phyloP scores from a whole-genome alignment of 1,284 basidiomycete genomes.

The Ustanciosporium gigantosporum region DNA sequence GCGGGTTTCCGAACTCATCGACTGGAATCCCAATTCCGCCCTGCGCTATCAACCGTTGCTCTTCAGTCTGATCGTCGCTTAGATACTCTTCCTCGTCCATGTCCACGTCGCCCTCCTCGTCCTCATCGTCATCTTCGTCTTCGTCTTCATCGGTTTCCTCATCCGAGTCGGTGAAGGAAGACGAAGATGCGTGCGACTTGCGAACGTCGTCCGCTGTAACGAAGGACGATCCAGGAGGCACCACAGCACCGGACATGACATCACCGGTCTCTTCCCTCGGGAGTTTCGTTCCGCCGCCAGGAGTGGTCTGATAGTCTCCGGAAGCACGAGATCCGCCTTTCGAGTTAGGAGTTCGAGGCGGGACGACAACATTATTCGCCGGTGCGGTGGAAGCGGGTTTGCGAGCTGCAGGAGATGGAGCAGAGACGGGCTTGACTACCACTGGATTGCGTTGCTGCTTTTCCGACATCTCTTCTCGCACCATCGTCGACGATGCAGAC shows the following conservation, averaged over 20 bases:
- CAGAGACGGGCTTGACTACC: neutral
- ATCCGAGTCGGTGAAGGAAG: slow-evolving; percentile 3
- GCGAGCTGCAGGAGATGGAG: too few relatives aligned
- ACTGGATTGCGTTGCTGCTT: slow-evolving; percentile 10
- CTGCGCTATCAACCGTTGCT: slow-evolving; percentile 75
- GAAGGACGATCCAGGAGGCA: slow-evolving; percentile 72
- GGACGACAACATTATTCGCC: slow-evolving; percentile 1
- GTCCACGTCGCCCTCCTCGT: slow-evolving; percentile 60
- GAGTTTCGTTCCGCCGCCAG: slow-evolving; percentile 55
- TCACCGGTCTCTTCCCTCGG: slow-evolving; percentile 68
- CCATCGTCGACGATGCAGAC: slow-evolving; percentile 11
- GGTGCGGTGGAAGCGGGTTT: neutral
- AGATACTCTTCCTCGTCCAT: slow-evolving; percentile 63
- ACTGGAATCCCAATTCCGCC: slow-evolving; percentile 82
- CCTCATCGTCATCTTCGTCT: slow-evolving; percentile 38
- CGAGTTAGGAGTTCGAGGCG: slow-evolving; percentile 16
- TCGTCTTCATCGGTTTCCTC: slow-evolving; percentile 3
- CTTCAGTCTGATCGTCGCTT: slow-evolving; percentile 71
- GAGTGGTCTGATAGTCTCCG: slow-evolving; percentile 21
- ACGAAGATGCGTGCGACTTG: slow-evolving; percentile 4
- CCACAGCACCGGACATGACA: slow-evolving; percentile 72
- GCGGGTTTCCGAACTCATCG: slow-evolving; percentile 81
- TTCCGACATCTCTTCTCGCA: slow-evolving; percentile 28
- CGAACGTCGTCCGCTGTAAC: slow-evolving; percentile 40
- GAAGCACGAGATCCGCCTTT: slow-evolving; percentile 5